Percentiles rank a stretch among this genome's conserved stretches.
Conservation (phyloP, 805 yeast species). For the Metschnikowia bowlesiae region DNA sequence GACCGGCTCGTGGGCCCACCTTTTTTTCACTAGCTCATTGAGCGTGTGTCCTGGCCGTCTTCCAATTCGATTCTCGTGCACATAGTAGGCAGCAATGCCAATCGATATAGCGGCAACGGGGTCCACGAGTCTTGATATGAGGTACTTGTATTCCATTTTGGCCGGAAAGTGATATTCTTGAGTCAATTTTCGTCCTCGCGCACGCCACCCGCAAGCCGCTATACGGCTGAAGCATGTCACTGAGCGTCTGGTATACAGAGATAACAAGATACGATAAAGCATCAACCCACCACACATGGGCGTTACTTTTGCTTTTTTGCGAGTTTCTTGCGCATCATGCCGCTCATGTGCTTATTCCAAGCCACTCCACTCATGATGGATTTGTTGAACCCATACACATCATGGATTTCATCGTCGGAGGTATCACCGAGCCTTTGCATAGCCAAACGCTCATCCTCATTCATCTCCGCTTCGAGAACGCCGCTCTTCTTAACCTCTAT, state of each 20-base stretch:
- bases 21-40: constrained; percentile 38
- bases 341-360: constrained; percentile 59
- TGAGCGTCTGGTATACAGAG: too few species aligned
- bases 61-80: constrained; percentile 56
- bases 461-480: constrained; percentile 31
- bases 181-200: not conserved
- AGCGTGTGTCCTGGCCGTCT: constrained; percentile 58
- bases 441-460: constrained; percentile 35
- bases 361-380: constrained; percentile 52
- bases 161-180: not conserved
- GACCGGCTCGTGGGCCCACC: not conserved
- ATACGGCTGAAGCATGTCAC: too few species aligned
- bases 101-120: constrained; percentile 60
- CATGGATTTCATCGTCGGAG: constrained; percentile 34
- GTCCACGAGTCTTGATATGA: constrained; percentile 53
- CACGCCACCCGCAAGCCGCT: too few species aligned
- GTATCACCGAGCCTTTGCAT: constrained; percentile 19
- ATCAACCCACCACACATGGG: not conserved
- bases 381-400: constrained; percentile 41
- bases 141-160: constrained; percentile 40
- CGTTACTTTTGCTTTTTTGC: constrained; percentile 3
- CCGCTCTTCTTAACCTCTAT: constrained; percentile 25
- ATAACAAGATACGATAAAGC: too few species aligned
- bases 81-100: constrained; percentile 60
- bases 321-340: constrained; percentile 35